These are phyloP conservation scores for Fusarium xylarioides DNA, from an alignment of 2,329 filamentous ascomycete genomes.

Conservation along the genomic window DNA sequence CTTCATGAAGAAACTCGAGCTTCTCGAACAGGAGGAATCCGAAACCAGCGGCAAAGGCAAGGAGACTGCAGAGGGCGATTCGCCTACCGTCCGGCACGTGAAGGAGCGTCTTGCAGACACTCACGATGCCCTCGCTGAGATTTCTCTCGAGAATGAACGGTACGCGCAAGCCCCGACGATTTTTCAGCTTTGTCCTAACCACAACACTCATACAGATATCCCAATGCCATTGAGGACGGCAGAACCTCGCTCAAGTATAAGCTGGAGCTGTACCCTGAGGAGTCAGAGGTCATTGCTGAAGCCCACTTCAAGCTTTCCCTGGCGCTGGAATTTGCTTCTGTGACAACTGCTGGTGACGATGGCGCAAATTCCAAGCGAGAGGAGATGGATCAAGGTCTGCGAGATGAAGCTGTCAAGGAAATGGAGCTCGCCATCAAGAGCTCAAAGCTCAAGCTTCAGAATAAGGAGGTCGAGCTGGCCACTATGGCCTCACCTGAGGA, in stretches of 20 bases:
- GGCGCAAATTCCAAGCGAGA: slow-evolving; percentile 57
- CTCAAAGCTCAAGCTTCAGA: slow-evolving; percentile 74
- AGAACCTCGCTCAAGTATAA: slow-evolving; percentile 82
- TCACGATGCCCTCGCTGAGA: slow-evolving; percentile 92
- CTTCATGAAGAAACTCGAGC: slow-evolving; percentile 65
- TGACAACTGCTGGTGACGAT: slow-evolving; percentile 67
- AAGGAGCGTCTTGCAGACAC: slow-evolving; percentile 92
- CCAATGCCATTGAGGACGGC: slow-evolving; percentile 85
- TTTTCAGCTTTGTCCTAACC: background rate
- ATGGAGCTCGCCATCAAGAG: slow-evolving; percentile 79
- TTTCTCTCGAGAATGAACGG: slow-evolving; percentile 95
- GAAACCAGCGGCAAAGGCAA: slow-evolving; percentile 54
- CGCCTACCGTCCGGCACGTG: slow-evolving; percentile 63
- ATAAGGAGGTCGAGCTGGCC: slow-evolving; percentile 73
- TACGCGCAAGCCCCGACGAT: slow-evolving; percentile 45
- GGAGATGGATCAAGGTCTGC: slow-evolving; percentile 72
- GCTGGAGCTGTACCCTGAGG: slow-evolving; percentile 78
- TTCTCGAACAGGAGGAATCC: slow-evolving; percentile 44
- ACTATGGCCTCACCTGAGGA: slow-evolving; percentile 72
- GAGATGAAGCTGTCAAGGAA: slow-evolving; percentile 75
- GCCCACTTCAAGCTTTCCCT: slow-evolving; percentile 96
- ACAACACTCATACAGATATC: slow-evolving; percentile 64
- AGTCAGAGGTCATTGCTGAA: slow-evolving; percentile 88
- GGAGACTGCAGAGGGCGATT: slow-evolving; percentile 52
- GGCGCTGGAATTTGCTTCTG: slow-evolving; percentile 90